Evolutionary conservation across 2,329 filamentous ascomycete species (phyloP), one percentile per base, ranked within the genome.

Genomic region (Colletotrichum viniferum): DNA sequence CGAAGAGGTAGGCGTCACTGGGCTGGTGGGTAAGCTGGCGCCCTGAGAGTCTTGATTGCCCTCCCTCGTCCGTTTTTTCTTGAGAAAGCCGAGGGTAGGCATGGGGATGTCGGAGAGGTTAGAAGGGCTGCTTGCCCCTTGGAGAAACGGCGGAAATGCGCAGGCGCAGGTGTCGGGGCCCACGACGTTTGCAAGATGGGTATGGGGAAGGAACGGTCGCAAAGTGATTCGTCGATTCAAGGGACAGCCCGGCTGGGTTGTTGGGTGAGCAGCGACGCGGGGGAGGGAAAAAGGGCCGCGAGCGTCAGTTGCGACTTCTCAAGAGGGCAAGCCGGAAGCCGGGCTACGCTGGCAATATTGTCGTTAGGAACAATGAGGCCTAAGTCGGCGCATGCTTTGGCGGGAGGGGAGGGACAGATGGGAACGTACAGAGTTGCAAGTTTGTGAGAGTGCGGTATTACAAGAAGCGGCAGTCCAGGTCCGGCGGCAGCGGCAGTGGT

Each of bases 31-130:
- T 84, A 94, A 90, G 82, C 90, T 94, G 79, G 89, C 89, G 81
- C 92, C 89, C 82, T 92, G 92, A 80, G 90, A 90, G 84, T 95
- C 92, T 84, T 91, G 89, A 83, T 93, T 91, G 83, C 92, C 94
- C 89, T 98, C 96, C 92, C 96, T 97, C 88, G 96, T 98, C 92
- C 96, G 94, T 91, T 98, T 98, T 92, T 98, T 98, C 92, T 98
- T 98, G 84, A 98, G 92, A 84, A 98, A 96, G 86, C 95, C 95
- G 89, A 98, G 92, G 86, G 92, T 95, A 93, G 96, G 97, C 97
- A 99, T 98, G 83, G 82, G 84, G 79, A 70, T 61, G 72, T 63
- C 71, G 76, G 71, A 81, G 80, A 78, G 77, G 79, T 78, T 75
- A 79, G 79, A 80, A 81, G 77, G 80, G 66, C 65, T 30, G 65